Conservation (phyloP, 2,329 filamentous ascomycete species). For the Hirsutella minnesotensis region DNA sequence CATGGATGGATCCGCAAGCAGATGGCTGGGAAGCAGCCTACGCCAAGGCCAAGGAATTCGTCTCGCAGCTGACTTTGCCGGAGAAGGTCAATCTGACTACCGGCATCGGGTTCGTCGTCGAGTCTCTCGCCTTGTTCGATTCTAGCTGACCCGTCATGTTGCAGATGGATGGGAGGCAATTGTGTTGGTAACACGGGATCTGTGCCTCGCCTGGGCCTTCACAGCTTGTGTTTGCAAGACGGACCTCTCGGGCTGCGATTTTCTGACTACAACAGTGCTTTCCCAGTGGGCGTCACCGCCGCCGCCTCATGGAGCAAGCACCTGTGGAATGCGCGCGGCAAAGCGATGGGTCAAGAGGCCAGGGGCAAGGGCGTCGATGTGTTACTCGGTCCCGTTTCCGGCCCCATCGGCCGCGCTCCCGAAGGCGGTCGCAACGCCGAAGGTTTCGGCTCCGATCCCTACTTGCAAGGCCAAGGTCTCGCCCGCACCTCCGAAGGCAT, state of each 20-base stretch:
- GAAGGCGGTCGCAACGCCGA: constrained; percentile 51
- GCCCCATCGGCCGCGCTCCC: constrained; percentile 34
- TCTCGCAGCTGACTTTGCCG: constrained; percentile 67
- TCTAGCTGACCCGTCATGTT: not conserved
- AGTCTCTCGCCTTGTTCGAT: not conserved
- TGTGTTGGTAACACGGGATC: constrained; percentile 70
- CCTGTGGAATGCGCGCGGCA: constrained; percentile 45
- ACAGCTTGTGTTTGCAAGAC: constrained; percentile 75
- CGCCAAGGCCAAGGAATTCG: constrained; percentile 62
- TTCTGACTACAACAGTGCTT: constrained; percentile 70
- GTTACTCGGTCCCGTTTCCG: constrained; percentile 41
- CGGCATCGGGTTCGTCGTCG: constrained; percentile 54
- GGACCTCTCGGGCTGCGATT: constrained; percentile 70
- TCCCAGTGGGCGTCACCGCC: constrained; percentile 65
- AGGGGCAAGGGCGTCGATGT: constrained; percentile 68
- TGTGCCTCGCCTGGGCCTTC: constrained; percentile 58
- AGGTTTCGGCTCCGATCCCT: constrained; percentile 59
- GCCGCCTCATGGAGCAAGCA: constrained; percentile 73
- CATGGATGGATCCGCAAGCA: constrained; percentile 69
- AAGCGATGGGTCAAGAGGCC: constrained; percentile 47
- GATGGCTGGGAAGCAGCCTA: constrained; percentile 68
- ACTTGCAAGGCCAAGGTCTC: constrained; percentile 60
- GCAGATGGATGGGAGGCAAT: constrained; percentile 41
- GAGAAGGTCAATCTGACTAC: constrained; percentile 96
- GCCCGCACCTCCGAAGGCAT: constrained; percentile 67